Evolutionary conservation across 1,139 yeast genomes (phyloP), one percentile per base, ranked within the genome.

Genomic region (Spencermartinsiella ligniputridi): DNA sequence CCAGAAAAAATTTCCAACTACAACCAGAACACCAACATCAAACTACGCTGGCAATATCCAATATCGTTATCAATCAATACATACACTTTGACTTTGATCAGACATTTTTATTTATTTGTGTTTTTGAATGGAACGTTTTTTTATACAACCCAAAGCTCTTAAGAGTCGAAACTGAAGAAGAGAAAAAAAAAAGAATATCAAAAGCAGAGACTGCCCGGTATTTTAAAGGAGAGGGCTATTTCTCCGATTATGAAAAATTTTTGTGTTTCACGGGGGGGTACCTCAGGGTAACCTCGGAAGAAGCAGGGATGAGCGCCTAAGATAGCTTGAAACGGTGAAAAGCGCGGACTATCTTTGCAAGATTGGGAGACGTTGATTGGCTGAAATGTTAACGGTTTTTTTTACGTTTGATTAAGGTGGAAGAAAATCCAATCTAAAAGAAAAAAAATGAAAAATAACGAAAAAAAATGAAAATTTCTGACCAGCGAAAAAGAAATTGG

Each of bases 131-230:
- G n/a, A n/a, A n/a, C n/a, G 25, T 22, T 6, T 22, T 22, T 9
- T 6, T 5, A n/a, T 27, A 27, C 8, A 27, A 6, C 32, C 32
- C 12, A 15, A 27, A 11, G 12, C 15, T 27, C 15, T 27, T 27
- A 11, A 27, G 32, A 27, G 32, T 27, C 32, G 32, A 27, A 27
- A 27, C 32, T 27, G 32, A 27, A 27, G 32, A 27, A 27, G n/a
- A 6, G n/a, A 27, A 27, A 27, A 27, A 27, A 9, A 11, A 11
- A 5, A 4, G 5, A n/a, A 6, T 4, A 11, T 8, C 8, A n/a
- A 27, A 27, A 27, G n/a, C 5, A 5, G n/a, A n/a, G 15, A 6
- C 32, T 27, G 12, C 15, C 32, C 32, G 32, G 32, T 27, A 27
- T 27, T 27, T 27, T 27, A 27, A 27, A 27, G 32, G 32, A 27